Evolutionary conservation across 2,329 filamentous ascomycete genomes (phyloP), one percentile per base, ranked within the genome.

Genomic region (Trichoderma polysporum): DNA sequence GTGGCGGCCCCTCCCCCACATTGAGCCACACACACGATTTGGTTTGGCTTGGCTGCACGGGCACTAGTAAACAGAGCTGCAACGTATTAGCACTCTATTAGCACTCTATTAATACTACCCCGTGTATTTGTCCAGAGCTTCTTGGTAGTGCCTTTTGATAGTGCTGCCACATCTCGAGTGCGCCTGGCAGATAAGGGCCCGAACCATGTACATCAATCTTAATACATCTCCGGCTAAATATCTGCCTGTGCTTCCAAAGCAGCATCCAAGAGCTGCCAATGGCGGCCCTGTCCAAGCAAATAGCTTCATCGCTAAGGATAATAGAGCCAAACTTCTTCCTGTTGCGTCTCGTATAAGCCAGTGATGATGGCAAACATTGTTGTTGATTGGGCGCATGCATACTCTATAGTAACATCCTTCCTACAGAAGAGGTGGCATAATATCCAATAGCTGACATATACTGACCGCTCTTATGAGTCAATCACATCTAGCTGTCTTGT

Each of bases 401-500:
- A 25, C n/a, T 33, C 52, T 31, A n/a, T 49, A 60, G 59, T 62
- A 41, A 62, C 59, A 62, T 62, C 59, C 49, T 62, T 31, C 25
- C 19, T 15, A 31, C 35, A n/a, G 53, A 62, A 47, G 29, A 53
- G 59, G 59, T 53, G 45, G 59, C 59, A 53, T 53, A 41, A 41
- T 53, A 41, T 31, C 27, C 59, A 53, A 53, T 41, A 37, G 49
- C 59, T 41, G 17, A 41, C n/a, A 29, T 31, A 22, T 17, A 41
- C 49, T 56, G 60, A 64, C 60, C 60, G 49, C 49, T 56, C 60
- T 56, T 54, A 56, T 64, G 60, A 62, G 59, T 62, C 59, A 62
- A 62, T 47, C 50, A 12, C 39, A 29, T 35, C 50, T 50, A 52
- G 33, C 31, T 47, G 49, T 66, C 64, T 54, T 52, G 50, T 57